These are phyloP conservation scores for Paecilomyces sp. DNA, from an alignment of 2,329 filamentous ascomycete species.

Conservation along the genomic window DNA sequence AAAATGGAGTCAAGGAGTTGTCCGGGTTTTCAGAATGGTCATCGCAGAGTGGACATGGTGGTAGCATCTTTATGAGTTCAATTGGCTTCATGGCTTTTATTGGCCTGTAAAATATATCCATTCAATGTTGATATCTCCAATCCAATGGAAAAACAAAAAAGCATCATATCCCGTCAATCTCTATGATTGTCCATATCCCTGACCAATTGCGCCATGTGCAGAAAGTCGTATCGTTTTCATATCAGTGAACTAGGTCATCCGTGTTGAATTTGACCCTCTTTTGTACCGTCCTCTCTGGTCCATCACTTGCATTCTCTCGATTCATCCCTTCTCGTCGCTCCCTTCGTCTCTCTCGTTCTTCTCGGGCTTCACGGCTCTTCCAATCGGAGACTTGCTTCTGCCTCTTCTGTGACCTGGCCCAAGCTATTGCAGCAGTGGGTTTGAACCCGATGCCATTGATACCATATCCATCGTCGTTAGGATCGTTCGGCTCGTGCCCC, in stretches of 20 bases:
- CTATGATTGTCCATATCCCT: not conserved
- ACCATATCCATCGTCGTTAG: conserved; percentile 56
- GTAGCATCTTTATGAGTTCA: not conserved
- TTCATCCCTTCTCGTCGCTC: conserved; percentile 39
- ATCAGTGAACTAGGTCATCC: not conserved
- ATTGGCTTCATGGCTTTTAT: not conserved
- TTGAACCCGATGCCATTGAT: conserved; percentile 59
- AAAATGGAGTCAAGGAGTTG: conserved; percentile 26
- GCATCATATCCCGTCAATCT: conserved; percentile 1
- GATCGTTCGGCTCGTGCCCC: conserved; percentile 49
- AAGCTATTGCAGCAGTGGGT: conserved; percentile 53
- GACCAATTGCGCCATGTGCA: not conserved
- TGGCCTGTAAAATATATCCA: conserved; percentile 9
- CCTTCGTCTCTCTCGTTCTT: conserved; percentile 51
- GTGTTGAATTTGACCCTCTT: conserved; percentile 37
- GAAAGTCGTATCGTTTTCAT: not conserved
- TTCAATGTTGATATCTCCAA: conserved; percentile 7
- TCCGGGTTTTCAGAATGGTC: conserved; percentile 8
- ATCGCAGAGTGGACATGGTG: conserved; percentile 1
- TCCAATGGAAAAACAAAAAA: not conserved
- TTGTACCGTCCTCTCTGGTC: conserved; percentile 23
- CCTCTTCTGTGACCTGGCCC: conserved; percentile 48
- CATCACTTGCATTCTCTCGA: conserved; percentile 17
- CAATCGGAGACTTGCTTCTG: conserved; percentile 54
- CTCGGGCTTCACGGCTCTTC: conserved; percentile 51